A percentile compares a stretch with the other conserved stretches of the same genome.
Evolutionary conservation across 192 early-diverging fungal species (phyloP).

Genomic region (Umbelopsis sp.): DNA sequence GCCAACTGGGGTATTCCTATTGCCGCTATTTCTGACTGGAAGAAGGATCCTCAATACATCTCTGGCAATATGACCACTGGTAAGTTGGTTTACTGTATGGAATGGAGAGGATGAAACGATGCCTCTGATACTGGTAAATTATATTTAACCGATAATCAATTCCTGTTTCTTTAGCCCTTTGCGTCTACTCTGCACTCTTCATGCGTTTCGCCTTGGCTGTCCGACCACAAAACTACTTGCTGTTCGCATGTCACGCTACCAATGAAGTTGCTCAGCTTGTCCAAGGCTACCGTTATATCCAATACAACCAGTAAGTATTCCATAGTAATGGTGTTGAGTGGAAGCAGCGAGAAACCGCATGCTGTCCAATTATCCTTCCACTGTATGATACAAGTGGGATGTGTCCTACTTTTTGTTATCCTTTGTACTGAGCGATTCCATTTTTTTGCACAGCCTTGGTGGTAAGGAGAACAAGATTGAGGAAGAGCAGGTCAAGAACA

Average conservation of each 20-base stretch:
- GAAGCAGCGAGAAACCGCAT: not conserved
- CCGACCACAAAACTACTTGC: conserved; percentile 83
- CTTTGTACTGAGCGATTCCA: not conserved
- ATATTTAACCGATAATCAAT: not conserved
- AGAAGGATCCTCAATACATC: conserved; percentile 90
- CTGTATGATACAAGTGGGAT: no score
- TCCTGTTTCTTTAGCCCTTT: conserved; percentile 55
- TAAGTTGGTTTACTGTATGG: conserved; percentile 26
- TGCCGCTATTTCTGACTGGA: conserved; percentile 90
- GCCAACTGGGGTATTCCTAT: conserved; percentile 96
- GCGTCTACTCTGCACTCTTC: conserved; percentile 88
- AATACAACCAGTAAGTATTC: conserved; percentile 68
- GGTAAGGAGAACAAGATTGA: not conserved
- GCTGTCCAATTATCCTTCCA: no score
- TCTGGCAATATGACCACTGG: conserved; percentile 92
- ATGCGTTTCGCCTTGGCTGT: conserved; percentile 97
- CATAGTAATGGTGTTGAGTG: not conserved
- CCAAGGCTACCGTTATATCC: conserved; percentile 83
- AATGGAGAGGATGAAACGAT: not conserved
- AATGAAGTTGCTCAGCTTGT: conserved; percentile 89
- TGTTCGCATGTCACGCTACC: conserved; percentile 92
- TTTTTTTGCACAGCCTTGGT: not conserved
- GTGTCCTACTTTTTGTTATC: no score
- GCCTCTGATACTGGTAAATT: not conserved
- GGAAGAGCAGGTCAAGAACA: not conserved